phyloP scores from a whole-genome alignment of 169 alveolate species.

The Perkinsus chesapeaki region DNA sequence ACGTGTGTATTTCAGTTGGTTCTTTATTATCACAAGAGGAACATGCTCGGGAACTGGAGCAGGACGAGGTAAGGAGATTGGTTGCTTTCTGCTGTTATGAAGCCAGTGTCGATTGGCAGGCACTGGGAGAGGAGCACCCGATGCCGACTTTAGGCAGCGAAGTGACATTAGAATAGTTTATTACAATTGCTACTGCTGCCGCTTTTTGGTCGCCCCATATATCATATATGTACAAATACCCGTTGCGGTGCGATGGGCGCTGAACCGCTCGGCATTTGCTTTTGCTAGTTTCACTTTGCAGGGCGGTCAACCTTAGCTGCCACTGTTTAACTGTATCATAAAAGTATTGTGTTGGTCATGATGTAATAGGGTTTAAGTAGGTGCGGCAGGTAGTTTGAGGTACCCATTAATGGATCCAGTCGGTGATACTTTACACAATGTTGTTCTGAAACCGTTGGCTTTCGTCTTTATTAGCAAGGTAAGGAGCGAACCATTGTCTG shows the following conservation, averaged over 20 bases:
- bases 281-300: neutral
- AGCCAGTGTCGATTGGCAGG: neutral
- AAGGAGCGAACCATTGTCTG: neutral
- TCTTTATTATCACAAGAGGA: neutral
- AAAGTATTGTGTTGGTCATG: too few species aligned
- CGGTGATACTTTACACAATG: neutral
- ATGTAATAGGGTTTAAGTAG: too few species aligned
- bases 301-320: too few species aligned
- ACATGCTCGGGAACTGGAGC: neutral
- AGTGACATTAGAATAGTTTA: neutral
- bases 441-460: neutral
- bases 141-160: neutral
- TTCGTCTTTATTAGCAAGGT: neutral
- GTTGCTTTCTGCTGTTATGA: neutral
- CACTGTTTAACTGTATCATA: too few species aligned
- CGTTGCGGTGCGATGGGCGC: neutral
- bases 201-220: too few species aligned
- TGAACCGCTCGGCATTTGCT: neutral
- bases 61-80: neutral
- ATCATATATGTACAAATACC: too few species aligned
- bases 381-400: too few species aligned
- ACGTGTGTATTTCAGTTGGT: neutral
- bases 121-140: neutral
- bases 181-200: too few species aligned
- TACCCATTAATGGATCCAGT: neutral